A percentile compares a stretch with the other conserved stretches of the same genome.
phyloP scores from a whole-genome alignment of 345 rosid species.

The Conringia planisiliqua region DNA sequence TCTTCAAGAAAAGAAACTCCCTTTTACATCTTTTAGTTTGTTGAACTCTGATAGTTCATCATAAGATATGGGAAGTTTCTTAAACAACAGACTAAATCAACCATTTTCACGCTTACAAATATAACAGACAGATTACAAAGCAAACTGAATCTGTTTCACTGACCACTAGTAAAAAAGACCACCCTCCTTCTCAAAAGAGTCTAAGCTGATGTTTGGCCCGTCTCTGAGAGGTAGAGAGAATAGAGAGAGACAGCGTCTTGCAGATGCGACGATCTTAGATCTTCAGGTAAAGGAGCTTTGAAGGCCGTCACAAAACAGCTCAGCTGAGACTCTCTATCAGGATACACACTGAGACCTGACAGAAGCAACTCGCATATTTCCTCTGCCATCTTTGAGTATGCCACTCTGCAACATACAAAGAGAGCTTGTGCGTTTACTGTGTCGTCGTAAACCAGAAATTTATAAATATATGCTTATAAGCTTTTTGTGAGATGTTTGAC shows the following conservation, averaged over 20 bases:
- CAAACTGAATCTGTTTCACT: not conserved
- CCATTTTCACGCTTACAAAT: not conserved
- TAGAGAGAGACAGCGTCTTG: slow-evolving; percentile 89
- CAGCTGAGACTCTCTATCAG: slow-evolving; percentile 60
- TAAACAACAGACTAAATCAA: slow-evolving; percentile 6
- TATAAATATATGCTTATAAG: not conserved
- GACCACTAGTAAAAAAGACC: not conserved
- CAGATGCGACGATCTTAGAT: slow-evolving; percentile 59
- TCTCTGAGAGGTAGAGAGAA: slow-evolving; percentile 70
- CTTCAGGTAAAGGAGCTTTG: slow-evolving; percentile 71
- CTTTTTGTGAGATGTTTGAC: slow-evolving; percentile 47
- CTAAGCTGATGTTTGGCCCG: slow-evolving; percentile 31
- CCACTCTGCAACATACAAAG: slow-evolving; percentile 52
- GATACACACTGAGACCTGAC: slow-evolving; percentile 41
- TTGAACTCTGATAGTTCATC: not conserved
- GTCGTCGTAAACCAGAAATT: not conserved
- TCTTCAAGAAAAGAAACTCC: not conserved
- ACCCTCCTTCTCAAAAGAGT: not conserved
- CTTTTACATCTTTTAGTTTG: not conserved
- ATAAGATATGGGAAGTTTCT: not conserved
- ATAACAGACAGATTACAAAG: not conserved
- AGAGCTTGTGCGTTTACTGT: not conserved
- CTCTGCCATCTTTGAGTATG: slow-evolving; percentile 82
- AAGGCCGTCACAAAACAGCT: slow-evolving; percentile 66
- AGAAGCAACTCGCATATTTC: slow-evolving; percentile 65